phyloP scores from a whole-genome alignment of 2,329 filamentous ascomycete species.

The Leptoxyphium fumago region DNA sequence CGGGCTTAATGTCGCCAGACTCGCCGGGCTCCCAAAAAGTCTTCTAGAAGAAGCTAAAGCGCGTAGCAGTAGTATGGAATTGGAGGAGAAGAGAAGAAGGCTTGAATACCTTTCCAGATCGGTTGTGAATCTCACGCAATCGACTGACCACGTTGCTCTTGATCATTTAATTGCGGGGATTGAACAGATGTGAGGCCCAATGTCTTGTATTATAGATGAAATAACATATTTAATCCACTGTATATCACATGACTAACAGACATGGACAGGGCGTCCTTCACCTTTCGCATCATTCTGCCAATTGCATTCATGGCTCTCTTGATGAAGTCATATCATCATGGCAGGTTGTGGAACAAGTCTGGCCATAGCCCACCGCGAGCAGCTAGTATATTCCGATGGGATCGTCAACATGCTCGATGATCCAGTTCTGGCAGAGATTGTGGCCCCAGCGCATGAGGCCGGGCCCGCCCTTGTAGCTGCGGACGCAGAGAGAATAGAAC shows the following conservation, averaged over 20 bases:
- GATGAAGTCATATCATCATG: too few relatives aligned
- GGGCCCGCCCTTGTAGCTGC: neutral
- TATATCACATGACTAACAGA: too few relatives aligned
- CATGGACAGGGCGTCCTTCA: too few relatives aligned
- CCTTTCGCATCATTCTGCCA: too few relatives aligned
- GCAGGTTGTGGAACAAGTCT: too few relatives aligned
- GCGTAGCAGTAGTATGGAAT: conserved; percentile 71
- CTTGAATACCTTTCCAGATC: conserved; percentile 29
- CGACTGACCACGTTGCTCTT: conserved; percentile 15
- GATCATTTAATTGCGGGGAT: conserved; percentile 27
- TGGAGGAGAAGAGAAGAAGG: conserved; percentile 49
- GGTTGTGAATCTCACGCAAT: conserved; percentile 7
- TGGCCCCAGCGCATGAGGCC: neutral
- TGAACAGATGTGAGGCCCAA: conserved; percentile 25
- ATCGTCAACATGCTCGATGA: neutral
- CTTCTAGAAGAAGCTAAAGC: conserved; percentile 66
- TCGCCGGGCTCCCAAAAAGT: conserved; percentile 64
- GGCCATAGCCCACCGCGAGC: too few relatives aligned
- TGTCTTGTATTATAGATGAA: too few relatives aligned
- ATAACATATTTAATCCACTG: too few relatives aligned
- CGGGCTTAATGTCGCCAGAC: conserved; percentile 77
- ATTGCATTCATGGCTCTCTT: too few relatives aligned
- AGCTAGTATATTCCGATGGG: too few relatives aligned
- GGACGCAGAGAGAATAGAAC: conserved; percentile 12
- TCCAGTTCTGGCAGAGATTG: neutral